Base-by-base conservation (phyloP, 441 rosid genomes). In the Omphalea diandra region DNA sequence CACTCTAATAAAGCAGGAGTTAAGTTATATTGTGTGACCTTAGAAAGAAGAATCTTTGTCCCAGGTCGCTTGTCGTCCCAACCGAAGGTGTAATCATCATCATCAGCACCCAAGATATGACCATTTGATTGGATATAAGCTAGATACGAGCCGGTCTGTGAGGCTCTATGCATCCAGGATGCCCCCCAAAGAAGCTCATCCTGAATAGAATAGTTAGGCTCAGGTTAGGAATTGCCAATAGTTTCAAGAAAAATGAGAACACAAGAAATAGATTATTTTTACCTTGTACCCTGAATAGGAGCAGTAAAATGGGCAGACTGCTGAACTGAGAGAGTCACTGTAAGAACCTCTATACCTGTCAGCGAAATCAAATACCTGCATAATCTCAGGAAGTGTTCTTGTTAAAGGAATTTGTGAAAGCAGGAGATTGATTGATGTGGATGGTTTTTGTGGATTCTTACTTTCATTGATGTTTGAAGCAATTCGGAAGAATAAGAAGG, bases 111-210 rank as follows among this genome's bases (percentile, higher is more conserved):
- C 71, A 90, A 50, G 14, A 80, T 79, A 59, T 83, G 87, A 69
- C 92, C 93, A 43, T 93, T 89, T 33, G 88, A 70, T 36, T 81
- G 80, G 49, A 90, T 85, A 71, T 93, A 93, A 17, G 72, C 14
- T 67, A 89, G 69, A 76, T 89, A 93, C 24, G 77, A 69, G 62
- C 65, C 72, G 59, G 79, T 43, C 76, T 85, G 86, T 18, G 98
- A 84, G 15, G 97, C 97, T 84, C 88, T 80, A 46, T 87, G 88
- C 43, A 93, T 49, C 98, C 97, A 93, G n/a, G 98, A 89, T 68
- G 98, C 98, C 8, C 94, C 94, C 98, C 96, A 93, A 3, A 93
- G 85, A 73, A 90, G 85, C 83, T 93, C 98, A 68, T 90, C 98
- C 98, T 90, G 66, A 59, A n/a, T n/a, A n/a, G n/a, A n/a, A n/a